A percentile compares a stretch with the other conserved stretches of the same genome.
These are phyloP conservation scores for Pisolithus thermaeus DNA, from an alignment of 1,284 basidiomycete genomes.

Conservation along the genomic window DNA sequence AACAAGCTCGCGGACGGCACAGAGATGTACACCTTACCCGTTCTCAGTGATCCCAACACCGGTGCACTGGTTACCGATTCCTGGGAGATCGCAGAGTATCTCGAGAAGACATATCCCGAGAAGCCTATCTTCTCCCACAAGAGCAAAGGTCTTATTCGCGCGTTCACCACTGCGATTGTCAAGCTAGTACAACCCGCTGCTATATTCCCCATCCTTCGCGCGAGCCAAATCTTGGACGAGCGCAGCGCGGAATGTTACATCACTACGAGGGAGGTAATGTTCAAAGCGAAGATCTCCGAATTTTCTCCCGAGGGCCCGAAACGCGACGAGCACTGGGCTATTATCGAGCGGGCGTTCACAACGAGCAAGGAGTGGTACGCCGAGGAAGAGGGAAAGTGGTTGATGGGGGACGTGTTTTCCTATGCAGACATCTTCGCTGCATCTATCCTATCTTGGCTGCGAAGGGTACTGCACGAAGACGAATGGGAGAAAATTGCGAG, in stretches of 20 bases:
- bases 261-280: not conserved
- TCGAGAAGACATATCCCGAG: slow-evolving; percentile 39
- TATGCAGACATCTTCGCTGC: slow-evolving; percentile 26
- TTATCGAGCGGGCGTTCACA: slow-evolving; percentile 9
- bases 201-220: slow-evolving; percentile 13
- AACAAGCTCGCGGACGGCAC: slow-evolving; percentile 11
- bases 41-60: slow-evolving; percentile 28
- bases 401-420: slow-evolving; percentile 24
- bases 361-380: slow-evolving; percentile 15
- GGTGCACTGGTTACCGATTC: slow-evolving; percentile 33
- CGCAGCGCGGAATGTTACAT: slow-evolving; percentile 14
- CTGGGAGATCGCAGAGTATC: slow-evolving; percentile 35
- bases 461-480: slow-evolving; percentile 11
- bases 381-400: slow-evolving; percentile 14
- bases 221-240: slow-evolving; percentile 16
- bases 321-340: slow-evolving; percentile 20
- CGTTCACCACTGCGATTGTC: slow-evolving; percentile 19
- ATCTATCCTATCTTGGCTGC: slow-evolving; percentile 13
- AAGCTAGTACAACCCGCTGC: not conserved
- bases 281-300: slow-evolving; percentile 9
- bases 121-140: slow-evolving; percentile 34
- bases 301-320: slow-evolving; percentile 22
- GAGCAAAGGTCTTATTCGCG: slow-evolving; percentile 27
- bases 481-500: slow-evolving; percentile 22
- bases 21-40: slow-evolving; percentile 29